Evolutionary conservation across 495 filamentous ascomycete genomes (phyloP), one percentile per base, ranked within the genome.

Genomic region (Monascus purpureus): DNA sequence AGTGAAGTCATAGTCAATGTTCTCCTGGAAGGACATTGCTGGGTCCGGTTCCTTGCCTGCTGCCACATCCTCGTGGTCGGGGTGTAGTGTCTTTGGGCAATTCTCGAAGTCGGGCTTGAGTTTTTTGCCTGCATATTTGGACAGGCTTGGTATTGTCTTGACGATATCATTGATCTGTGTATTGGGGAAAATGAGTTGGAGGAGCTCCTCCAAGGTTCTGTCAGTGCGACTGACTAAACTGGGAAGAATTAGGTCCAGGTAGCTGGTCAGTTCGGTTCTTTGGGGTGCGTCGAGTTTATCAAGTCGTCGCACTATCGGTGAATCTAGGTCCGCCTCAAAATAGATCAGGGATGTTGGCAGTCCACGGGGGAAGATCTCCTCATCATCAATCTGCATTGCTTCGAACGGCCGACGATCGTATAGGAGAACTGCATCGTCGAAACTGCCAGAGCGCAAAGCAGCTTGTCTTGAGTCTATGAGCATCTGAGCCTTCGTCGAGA

Each of bases 321-420:
- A 29, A 17, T 53, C 47, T 13, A 42, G 20, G 18, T 61, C 38
- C 1, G 59, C 33, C 38, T 65, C 59, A 19, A 61, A 59, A 20
- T 62, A 65, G 3, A 65, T 12, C 1, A 59, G 2, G 3, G 36
- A 34, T 11, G 43, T 40, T 4, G 46, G 30, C 19, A n/a, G 17
- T 8, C 35, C 37, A 6, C 43, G 45, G 0, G 73, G 77, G 40
- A 56, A 77, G 34, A 79, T 64, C 36, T 86, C 80, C 3, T 68
- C 47, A 0, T 45, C 17, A 8, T 62, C 29, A 14, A 68, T 60
- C 6, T 45, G 36, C 26, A 81, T 45, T 3, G 72, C 67, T 13
- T 80, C 71, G 27, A 65, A 72, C 6, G 51, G 55, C 16, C 80
- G 73, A 3, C 65, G 69, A 44, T 85, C 78, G 72, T 72, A 83